A percentile compares a stretch with the other conserved stretches of the same genome.
These are phyloP conservation scores for Crotalaria pallida DNA, from an alignment of 306 rosid species.

Conservation along the genomic window DNA sequence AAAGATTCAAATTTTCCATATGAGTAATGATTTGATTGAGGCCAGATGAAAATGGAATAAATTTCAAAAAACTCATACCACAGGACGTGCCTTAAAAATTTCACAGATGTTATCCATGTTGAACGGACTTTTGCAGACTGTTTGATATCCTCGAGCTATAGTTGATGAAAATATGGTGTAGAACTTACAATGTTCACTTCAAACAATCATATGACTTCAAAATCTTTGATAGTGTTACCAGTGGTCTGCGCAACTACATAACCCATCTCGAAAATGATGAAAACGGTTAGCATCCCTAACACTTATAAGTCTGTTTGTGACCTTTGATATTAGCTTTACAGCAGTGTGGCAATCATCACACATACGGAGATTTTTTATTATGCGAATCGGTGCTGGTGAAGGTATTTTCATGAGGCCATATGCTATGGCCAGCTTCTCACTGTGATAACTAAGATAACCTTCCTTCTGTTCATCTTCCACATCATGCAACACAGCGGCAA, in stretches of 20 bases:
- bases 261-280: slow-evolving; percentile 72
- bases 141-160: not conserved
- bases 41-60: not conserved
- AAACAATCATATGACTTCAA: not conserved
- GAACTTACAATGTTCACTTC: not conserved
- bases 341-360: slow-evolving; percentile 81
- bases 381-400: slow-evolving; percentile 57
- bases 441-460: slow-evolving; percentile 65
- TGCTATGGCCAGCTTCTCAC: slow-evolving; percentile 81
- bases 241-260: slow-evolving; percentile 61
- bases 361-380: slow-evolving; percentile 71
- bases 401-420: slow-evolving; percentile 65
- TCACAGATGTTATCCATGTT: not conserved
- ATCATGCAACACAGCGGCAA: slow-evolving; percentile 50
- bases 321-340: slow-evolving; percentile 59
- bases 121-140: not conserved
- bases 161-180: not conserved
- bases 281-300: slow-evolving; percentile 74
- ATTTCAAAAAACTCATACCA: not conserved
- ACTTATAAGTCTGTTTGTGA: slow-evolving; percentile 48
- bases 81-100: not conserved
- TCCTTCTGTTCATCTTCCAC: slow-evolving; percentile 78
- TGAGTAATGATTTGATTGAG: not conserved
- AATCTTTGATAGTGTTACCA: slow-evolving; percentile 40
- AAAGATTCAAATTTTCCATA: not conserved